A percentile compares a stretch with the other conserved stretches of the same genome.
Conservation (phyloP, 1,284 basidiomycete genomes). For the Sphagnurus paluster region DNA sequence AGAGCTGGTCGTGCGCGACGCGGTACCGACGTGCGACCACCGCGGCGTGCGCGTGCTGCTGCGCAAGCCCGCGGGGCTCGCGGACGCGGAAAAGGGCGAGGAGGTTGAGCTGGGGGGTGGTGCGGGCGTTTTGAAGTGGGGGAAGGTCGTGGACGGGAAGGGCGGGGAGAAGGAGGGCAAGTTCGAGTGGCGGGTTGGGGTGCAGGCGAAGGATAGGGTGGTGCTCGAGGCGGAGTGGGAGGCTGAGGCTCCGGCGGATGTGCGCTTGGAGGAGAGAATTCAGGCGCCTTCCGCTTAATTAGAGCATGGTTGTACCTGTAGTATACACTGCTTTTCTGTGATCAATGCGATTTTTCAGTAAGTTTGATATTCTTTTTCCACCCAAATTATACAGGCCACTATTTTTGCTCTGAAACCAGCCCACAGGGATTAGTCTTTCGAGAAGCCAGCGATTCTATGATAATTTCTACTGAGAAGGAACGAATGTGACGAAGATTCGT, state of each 20-base stretch:
- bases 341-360: too few species aligned
- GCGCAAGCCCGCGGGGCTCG: constrained; percentile 46
- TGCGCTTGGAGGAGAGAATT: constrained; percentile 25
- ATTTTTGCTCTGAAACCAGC: too few species aligned
- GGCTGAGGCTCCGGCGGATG: constrained; percentile 45
- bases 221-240: constrained; percentile 50
- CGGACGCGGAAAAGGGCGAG: constrained; percentile 43
- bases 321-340: too few species aligned
- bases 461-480: too few species aligned
- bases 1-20: constrained; percentile 7
- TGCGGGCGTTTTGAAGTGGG: constrained; percentile 34
- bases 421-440: too few species aligned
- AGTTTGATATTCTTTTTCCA: too few species aligned
- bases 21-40: constrained; percentile 43
- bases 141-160: constrained; percentile 33
- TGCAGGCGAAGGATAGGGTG: constrained; percentile 39
- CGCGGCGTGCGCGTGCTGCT: constrained; percentile 46
- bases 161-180: constrained; percentile 44
- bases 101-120: constrained; percentile 25
- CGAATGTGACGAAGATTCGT: too few species aligned
- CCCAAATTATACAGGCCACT: too few species aligned
- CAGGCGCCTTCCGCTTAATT: too few species aligned
- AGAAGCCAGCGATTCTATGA: too few species aligned
- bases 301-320: too few species aligned
- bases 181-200: constrained; percentile 39